Evolutionary conservation across 768 basidiomycete genomes (phyloP), one percentile per base, ranked within the genome.

Genomic region (Russula griseocarnosa): DNA sequence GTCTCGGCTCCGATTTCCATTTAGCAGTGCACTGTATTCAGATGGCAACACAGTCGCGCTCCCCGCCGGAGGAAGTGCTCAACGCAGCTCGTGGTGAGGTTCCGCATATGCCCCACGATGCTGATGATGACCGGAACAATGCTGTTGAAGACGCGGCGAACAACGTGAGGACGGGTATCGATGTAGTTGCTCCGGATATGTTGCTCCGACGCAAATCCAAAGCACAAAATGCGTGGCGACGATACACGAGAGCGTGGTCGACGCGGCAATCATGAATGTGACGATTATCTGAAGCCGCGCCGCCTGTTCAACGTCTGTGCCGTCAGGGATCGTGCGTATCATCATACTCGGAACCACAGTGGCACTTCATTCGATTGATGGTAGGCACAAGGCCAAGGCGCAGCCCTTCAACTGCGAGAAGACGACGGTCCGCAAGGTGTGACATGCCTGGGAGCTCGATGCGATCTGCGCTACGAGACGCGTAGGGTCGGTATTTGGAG

Each of bases 261-360:
- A 82, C 0, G 92, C 86, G 3, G 86, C 86, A 49, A 94, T 91
- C 88, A 94, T 90, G 75, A 95, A 94, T 86, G 94, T 90, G 9
- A 95, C 91, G 62, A 95, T 86, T 87, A 94, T 94, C 69, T 94
- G 94, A 18, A 94, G 76, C 58, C 86, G 84, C 3, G 90, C 90
- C 0, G 93, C 94, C 74, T 92, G 91, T 22, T 90, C 81, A 47
- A 94, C 89, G 34, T 87, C 86, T 13, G 89, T 83, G 0, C 92
- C 93, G 14, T 90, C 93, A 13, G 94, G 84, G 65, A 95, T 87
- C 5, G 93, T 90, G 67, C 93, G 93, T 0, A 90, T 92, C 90
- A 94, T 92, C 90, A 92, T 93, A 3, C 92, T 91, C 1, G 88
- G 88, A 61, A 89, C 90, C n/a, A 87, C 76, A 60, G 90, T 88